Conservation (phyloP, 257 asterid species). For the Salvia rosmarinus region DNA sequence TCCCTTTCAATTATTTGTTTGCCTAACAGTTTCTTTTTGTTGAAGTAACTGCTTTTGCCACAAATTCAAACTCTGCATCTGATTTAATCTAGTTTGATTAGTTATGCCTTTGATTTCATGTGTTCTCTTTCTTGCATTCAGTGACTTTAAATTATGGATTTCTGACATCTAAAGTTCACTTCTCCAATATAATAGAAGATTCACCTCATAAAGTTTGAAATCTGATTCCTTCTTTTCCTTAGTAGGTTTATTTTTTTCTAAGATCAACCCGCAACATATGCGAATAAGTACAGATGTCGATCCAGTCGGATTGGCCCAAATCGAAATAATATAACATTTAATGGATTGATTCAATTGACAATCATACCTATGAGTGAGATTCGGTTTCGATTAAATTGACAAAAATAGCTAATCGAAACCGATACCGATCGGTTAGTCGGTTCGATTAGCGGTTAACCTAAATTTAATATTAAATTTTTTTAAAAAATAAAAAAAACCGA, state of each 20-base stretch:
- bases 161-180: slow-evolving; percentile 45
- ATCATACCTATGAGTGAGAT: too few relatives aligned
- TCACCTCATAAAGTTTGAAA: slow-evolving; percentile 35
- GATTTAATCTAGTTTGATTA: slow-evolving; percentile 13
- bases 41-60: slow-evolving; percentile 25
- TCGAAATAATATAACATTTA: too few relatives aligned
- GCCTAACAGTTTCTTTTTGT: slow-evolving; percentile 17
- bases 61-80: slow-evolving; percentile 6
- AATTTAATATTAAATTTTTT: too few relatives aligned
- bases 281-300: too few relatives aligned
- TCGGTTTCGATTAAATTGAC: too few relatives aligned
- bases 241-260: background rate
- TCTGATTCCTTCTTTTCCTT: slow-evolving; percentile 35
- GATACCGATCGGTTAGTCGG: too few relatives aligned
- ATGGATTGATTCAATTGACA: too few relatives aligned
- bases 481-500: too few relatives aligned
- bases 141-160: slow-evolving; percentile 37
- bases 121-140: slow-evolving; percentile 22
- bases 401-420: too few relatives aligned
- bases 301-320: too few relatives aligned
- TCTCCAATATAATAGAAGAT: slow-evolving; percentile 24
- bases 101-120: background rate
- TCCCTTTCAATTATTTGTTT: background rate
- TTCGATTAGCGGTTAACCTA: too few relatives aligned
- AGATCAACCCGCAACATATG: too few relatives aligned